phyloP scores from a whole-genome alignment of 1,139 yeast genomes.

The Candida frijolesensis region DNA sequence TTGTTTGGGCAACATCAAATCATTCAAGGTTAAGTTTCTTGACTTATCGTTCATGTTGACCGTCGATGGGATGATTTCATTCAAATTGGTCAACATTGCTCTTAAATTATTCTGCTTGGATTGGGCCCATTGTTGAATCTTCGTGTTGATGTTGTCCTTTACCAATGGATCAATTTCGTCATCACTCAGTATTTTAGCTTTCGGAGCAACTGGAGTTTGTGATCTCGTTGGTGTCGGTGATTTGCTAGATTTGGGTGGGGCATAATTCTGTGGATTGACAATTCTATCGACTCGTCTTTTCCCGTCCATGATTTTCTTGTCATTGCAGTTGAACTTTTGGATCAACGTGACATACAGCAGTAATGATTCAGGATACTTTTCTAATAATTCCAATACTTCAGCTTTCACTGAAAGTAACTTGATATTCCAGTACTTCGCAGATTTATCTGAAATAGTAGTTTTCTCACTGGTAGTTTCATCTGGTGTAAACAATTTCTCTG shows the following conservation, averaged over 20 bases:
- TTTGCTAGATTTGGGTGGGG: slow-evolving; percentile 17
- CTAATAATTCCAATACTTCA: slow-evolving; percentile 80
- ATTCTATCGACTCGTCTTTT: slow-evolving; percentile 75
- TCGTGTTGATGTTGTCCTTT: slow-evolving; percentile 16
- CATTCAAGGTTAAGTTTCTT: slow-evolving; percentile 50
- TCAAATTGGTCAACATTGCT: slow-evolving; percentile 68
- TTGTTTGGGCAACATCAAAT: slow-evolving; percentile 85
- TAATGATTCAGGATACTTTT: slow-evolving; percentile 66
- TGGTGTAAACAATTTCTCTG: slow-evolving; percentile 53
- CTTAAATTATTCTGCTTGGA: slow-evolving; percentile 82
- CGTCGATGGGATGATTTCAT: slow-evolving; percentile 60
- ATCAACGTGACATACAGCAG: slow-evolving; percentile 62
- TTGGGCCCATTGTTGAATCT: slow-evolving; percentile 54
- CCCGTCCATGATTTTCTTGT: slow-evolving; percentile 73
- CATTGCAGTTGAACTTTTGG: slow-evolving; percentile 62
- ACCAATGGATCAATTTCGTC: slow-evolving; percentile 27
- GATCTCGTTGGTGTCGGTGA: slow-evolving; percentile 16
- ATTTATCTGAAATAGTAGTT: slow-evolving; percentile 47
- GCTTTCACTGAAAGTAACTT: slow-evolving; percentile 74
- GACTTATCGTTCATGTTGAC: slow-evolving; percentile 45
- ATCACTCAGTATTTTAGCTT: slow-evolving; percentile 34
- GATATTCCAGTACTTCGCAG: slow-evolving; percentile 69
- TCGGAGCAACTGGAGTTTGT: slow-evolving; percentile 12
- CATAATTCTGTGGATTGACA: slow-evolving; percentile 48
- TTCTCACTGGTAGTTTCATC: slow-evolving; percentile 26